phyloP scores from a whole-genome alignment of 345 rosid genomes.

The Salix caprea region DNA sequence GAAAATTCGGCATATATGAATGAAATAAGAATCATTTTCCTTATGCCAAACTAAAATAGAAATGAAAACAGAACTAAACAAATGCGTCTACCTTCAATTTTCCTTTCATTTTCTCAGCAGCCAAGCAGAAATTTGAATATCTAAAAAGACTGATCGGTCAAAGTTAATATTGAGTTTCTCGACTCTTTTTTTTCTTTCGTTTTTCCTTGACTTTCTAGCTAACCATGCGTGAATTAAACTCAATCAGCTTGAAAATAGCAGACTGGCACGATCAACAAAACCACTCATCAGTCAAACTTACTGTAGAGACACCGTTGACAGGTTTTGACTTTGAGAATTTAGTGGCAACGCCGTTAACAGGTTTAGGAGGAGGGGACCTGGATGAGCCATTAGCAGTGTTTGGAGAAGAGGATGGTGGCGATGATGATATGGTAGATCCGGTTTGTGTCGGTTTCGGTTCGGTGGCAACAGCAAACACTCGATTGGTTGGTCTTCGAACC shows the following conservation, averaged over 20 bases:
- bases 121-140: not conserved
- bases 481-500: conserved; percentile 24
- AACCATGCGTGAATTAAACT: no score
- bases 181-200: no score
- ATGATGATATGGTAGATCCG: conserved; percentile 30
- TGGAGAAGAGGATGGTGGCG: not conserved
- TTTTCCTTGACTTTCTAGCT: no score
- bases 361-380: conserved; percentile 12
- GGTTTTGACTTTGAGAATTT: conserved; percentile 29
- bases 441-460: conserved; percentile 63
- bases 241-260: not conserved
- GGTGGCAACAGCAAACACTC: conserved; percentile 59
- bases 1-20: no score
- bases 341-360: conserved; percentile 21
- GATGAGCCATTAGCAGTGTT: conserved; percentile 40
- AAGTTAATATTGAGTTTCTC: no score
- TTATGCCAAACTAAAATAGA: no score
- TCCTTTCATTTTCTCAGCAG: conserved; percentile 13
- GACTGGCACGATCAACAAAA: not conserved
- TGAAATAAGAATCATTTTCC: no score
- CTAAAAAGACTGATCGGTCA: not conserved
- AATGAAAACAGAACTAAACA: no score
- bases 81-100: no score
- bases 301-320: conserved; percentile 61
- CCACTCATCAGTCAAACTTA: conserved; percentile 11